Conservation (phyloP, 2,329 filamentous ascomycete species). For the Nothophoma quercina region DNA sequence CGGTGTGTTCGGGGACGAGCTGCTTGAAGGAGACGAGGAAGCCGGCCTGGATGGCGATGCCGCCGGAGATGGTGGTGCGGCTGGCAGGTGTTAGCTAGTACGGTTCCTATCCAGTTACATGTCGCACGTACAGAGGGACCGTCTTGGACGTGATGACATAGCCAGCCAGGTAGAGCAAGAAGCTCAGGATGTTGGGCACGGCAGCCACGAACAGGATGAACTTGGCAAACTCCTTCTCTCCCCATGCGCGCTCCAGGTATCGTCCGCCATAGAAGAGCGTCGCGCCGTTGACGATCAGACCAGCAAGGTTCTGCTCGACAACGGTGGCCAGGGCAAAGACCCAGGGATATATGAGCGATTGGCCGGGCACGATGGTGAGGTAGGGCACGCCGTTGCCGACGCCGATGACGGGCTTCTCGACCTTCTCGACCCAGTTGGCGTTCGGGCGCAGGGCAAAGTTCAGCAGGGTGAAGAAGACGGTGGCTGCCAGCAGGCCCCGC, state of each 20-base stretch:
- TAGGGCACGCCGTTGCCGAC: conserved; percentile 78
- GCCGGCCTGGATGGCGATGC: conserved; percentile 85
- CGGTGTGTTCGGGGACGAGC: conserved; percentile 94
- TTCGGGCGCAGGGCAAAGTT: conserved; percentile 74
- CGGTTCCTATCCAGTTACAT: no score
- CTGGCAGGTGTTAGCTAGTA: conserved; percentile 36
- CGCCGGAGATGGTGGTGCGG: conserved; percentile 86
- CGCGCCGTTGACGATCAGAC: conserved; percentile 75
- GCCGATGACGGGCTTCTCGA: conserved; percentile 49
- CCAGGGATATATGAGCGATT: conserved; percentile 90
- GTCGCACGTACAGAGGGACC: conserved; percentile 69
- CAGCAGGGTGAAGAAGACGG: conserved; percentile 80
- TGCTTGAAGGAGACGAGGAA: conserved; percentile 98
- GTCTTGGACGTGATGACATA: conserved; percentile 73
- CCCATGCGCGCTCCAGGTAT: conserved; percentile 96
- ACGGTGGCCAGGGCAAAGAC: conserved; percentile 85
- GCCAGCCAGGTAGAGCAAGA: conserved; percentile 76
- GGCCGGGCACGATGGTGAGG: conserved; percentile 83
- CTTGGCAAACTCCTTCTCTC: conserved; percentile 87
- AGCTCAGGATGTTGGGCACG: conserved; percentile 80
- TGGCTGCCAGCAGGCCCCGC: conserved; percentile 76
- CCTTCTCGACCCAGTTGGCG: conserved; percentile 56
- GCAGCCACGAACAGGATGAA: conserved; percentile 80
- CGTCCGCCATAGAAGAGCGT: conserved; percentile 91
- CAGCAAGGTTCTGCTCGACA: conserved; percentile 93